Evolutionary conservation across 2,329 filamentous ascomycete species (phyloP).

Genomic region (Hymenoscyphus albidus): DNA sequence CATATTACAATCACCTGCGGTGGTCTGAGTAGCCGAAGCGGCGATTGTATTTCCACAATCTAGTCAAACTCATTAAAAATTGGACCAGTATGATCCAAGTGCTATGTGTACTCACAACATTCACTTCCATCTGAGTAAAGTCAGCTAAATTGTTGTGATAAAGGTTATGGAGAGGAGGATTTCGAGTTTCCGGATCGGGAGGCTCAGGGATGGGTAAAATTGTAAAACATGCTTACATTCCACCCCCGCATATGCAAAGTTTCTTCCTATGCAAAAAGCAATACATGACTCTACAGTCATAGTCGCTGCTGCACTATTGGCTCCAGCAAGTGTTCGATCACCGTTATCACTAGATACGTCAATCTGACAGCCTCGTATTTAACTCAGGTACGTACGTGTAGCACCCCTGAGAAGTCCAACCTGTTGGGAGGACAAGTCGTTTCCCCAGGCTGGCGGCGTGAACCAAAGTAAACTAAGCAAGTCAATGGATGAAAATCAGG

Average conservation of each 20-base stretch:
- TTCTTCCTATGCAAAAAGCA: constrained; percentile 23
- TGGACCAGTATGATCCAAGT: background rate
- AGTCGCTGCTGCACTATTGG: constrained; percentile 18
- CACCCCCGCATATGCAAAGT: constrained; percentile 29
- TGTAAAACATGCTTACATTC: background rate
- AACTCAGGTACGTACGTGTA: constrained; percentile 20
- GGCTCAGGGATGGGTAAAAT: background rate
- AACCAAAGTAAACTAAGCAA: background rate
- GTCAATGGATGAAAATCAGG: background rate
- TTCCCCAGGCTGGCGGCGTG: constrained; percentile 8
- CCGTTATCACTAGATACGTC: constrained; percentile 18
- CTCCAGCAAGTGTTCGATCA: constrained; percentile 23
- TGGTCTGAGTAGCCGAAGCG: constrained; percentile 14
- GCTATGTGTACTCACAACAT: constrained; percentile 28
- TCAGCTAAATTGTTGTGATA: background rate
- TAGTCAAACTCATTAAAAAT: constrained; percentile 8
- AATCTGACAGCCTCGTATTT: background rate
- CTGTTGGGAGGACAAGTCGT: constrained; percentile 16
- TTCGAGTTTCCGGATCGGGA: background rate
- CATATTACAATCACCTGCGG: constrained; percentile 27
- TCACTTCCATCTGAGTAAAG: constrained; percentile 18
- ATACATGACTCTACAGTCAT: constrained; percentile 32
- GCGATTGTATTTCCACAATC: constrained; percentile 24
- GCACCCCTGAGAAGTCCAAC: constrained; percentile 29
- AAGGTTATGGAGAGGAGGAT: background rate